Conservation (phyloP, 805 yeast species). For the Debaryomyces hansenii region DNA sequence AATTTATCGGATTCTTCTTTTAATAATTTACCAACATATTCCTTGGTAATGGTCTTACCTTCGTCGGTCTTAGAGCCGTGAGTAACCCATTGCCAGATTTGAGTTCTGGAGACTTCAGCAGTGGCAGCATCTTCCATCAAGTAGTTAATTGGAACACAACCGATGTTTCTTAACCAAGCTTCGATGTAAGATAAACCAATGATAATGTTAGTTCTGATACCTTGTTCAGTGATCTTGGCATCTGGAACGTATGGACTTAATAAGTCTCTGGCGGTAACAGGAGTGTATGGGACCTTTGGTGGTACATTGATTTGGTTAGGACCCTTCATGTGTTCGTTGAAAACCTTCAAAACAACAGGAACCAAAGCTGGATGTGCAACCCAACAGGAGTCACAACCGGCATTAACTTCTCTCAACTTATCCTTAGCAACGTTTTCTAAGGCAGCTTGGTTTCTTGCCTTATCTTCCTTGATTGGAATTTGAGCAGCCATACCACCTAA, state of each 20-base stretch:
- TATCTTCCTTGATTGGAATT: conserved; percentile 75
- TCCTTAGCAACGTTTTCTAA: conserved; percentile 73
- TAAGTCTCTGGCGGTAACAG: conserved; percentile 59
- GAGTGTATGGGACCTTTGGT: conserved; percentile 47
- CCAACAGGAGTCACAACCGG: conserved; percentile 90
- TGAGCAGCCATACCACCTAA: conserved; percentile 94
- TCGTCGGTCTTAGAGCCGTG: conserved; percentile 65
- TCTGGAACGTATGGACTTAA: conserved; percentile 62
- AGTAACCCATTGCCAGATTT: conserved; percentile 80
- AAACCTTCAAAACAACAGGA: conserved; percentile 68
- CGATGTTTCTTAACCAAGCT: conserved; percentile 82
- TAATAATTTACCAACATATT: conserved; percentile 55
- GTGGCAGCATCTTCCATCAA: conserved; percentile 92
- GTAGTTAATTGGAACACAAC: conserved; percentile 83
- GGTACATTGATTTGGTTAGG: conserved; percentile 72
- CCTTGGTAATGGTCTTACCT: conserved; percentile 58
- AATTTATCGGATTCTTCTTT: conserved; percentile 61
- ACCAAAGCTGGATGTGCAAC: conserved; percentile 86
- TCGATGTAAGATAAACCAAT: conserved; percentile 81
- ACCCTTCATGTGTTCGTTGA: conserved; percentile 76
- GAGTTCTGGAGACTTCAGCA: conserved; percentile 83
- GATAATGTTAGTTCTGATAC: conserved; percentile 68
- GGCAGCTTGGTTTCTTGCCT: conserved; percentile 60
- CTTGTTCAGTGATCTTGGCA: conserved; percentile 66
- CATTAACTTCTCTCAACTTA: conserved; percentile 71